Evolutionary conservation across 306 rosid genomes (phyloP), one percentile per base, ranked within the genome.

Genomic region (Lithocarpus polystachyus): DNA sequence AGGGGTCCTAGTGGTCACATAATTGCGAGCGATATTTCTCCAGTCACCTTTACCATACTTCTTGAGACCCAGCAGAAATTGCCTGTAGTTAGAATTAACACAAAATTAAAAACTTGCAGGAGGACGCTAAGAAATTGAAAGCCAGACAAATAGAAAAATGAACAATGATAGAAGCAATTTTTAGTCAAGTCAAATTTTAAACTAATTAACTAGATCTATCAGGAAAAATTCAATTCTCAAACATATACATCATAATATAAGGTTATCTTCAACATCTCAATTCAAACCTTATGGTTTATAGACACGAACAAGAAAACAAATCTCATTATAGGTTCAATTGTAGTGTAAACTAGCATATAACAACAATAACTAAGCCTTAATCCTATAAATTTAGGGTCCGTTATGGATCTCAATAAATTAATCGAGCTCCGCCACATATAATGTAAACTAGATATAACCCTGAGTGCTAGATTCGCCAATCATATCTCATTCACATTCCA

Each of bases 1-100:
- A 0, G 98, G 97, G 11, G 98, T 94, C 71, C 98, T 92, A 13
- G 94, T 81, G n/a, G 92, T 92, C 75, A 94, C 98, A 45, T 87
- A 94, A 81, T 89, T 94, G 57, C 87, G 80, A 14, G 98, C 90
- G 56, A 94, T 94, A 77, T 89, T 94, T 87, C 97, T 90, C 98
- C 98, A 94, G 31, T 94, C 98, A 20, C 98, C 98, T 83, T 94
- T 94, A 43, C 98, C 98, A 79, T 90, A 90, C 89, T 90, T 92
- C 84, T 94, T 88, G 45, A 94, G 94, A 40, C 98, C 98, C 92
- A 92, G 75, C 77, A 94, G 85, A 87, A 94, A 94, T 82, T 85
- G 90, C 90, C 98, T 94, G 86, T 65, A 22, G 31, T 69, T 74
- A 35, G 78, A 78, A 65, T 75, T 8, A 71, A 20, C 20, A 19